Conservation (phyloP, 768 basidiomycete genomes). For the Leucocoprinus leucothites region DNA sequence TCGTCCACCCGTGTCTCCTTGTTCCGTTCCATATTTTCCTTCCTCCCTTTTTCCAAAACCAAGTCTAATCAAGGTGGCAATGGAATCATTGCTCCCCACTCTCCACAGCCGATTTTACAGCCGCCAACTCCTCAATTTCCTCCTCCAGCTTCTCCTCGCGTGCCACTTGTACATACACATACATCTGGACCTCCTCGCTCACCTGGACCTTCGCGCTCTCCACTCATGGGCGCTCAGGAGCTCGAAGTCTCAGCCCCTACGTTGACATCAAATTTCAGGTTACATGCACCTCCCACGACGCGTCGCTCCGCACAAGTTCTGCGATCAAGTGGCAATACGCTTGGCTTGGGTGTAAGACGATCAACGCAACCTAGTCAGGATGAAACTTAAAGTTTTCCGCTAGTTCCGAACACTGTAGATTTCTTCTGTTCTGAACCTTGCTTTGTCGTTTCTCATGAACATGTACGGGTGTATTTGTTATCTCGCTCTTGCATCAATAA, state of each 20-base stretch:
- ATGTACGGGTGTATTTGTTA: neutral
- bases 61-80: constrained; percentile 47
- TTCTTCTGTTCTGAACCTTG: no score
- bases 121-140: constrained; percentile 24
- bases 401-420: neutral
- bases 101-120: constrained; percentile 37
- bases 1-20: constrained; percentile 49
- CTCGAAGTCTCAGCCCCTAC: constrained; percentile 27
- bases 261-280: constrained; percentile 28
- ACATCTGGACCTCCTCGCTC: constrained; percentile 29
- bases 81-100: constrained; percentile 66
- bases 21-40: constrained; percentile 62
- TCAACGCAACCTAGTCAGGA: constrained; percentile 12
- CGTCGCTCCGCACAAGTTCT: constrained; percentile 15
- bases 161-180: constrained; percentile 32
- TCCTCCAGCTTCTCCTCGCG: constrained; percentile 26
- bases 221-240: constrained; percentile 30
- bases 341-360: constrained; percentile 22
- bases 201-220: constrained; percentile 32
- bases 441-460: neutral
- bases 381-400: constrained; percentile 14
- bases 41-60: constrained; percentile 37
- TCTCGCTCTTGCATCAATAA: neutral
- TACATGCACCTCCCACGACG: constrained; percentile 29
- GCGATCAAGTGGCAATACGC: constrained; percentile 23